Evolutionary conservation across 768 basidiomycete species (phyloP).

Genomic region (Xerocomellus intermedius): DNA sequence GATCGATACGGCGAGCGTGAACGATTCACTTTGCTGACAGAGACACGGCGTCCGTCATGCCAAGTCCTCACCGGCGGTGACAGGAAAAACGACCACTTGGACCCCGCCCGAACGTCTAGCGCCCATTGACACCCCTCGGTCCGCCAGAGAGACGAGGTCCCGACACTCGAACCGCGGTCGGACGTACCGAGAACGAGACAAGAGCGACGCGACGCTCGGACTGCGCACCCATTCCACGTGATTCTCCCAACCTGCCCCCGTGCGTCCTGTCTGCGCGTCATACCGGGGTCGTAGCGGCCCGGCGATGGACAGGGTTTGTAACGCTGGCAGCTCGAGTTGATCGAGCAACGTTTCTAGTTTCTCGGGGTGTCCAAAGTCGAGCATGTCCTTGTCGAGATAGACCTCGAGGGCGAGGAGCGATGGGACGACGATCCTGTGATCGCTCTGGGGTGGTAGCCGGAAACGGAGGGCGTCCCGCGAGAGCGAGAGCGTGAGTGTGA

Average conservation of each 20-base stretch:
- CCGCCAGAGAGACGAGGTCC: neutral
- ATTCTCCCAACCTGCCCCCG: slow-evolving; percentile 1
- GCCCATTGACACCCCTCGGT: too few relatives aligned
- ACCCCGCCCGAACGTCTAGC: neutral
- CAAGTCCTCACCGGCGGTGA: neutral
- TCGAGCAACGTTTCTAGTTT: slow-evolving; percentile 20
- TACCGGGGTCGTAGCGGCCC: neutral
- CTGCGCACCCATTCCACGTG: slow-evolving; percentile 14
- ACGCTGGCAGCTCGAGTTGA: slow-evolving; percentile 18
- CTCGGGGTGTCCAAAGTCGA: slow-evolving; percentile 21
- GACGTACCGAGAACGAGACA: slow-evolving; percentile 11
- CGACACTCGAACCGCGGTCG: slow-evolving; percentile 8
- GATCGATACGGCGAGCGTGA: neutral
- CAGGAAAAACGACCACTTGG: neutral
- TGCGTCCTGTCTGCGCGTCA: neutral
- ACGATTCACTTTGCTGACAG: neutral
- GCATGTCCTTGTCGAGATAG: slow-evolving; percentile 20
- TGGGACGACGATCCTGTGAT: neutral
- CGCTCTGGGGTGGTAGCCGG: neutral
- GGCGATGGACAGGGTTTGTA: slow-evolving; percentile 16
- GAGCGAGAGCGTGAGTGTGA: slow-evolving; percentile 15
- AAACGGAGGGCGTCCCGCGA: slow-evolving; percentile 13
- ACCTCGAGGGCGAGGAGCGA: slow-evolving; percentile 17
- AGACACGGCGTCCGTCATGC: too few relatives aligned
- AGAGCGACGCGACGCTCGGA: slow-evolving; percentile 10